Base-by-base conservation (phyloP, 2,329 filamentous ascomycete genomes). In the Phoma herbarum region DNA sequence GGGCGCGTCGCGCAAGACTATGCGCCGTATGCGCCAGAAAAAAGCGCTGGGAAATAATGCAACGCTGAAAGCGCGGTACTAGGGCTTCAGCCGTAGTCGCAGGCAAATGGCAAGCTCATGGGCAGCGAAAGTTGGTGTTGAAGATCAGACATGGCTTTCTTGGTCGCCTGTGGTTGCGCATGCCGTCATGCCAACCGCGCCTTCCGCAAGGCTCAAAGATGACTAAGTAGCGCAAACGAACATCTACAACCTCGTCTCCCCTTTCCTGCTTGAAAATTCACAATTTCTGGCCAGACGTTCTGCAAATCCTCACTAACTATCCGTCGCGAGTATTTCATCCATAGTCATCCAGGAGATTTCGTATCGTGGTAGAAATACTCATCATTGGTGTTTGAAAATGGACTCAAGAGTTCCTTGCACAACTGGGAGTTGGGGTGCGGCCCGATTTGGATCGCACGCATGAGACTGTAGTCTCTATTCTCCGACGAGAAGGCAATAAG, bases 181-280 rank as follows among this genome's bases (percentile, higher is more conserved):
- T 57, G 54, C 48, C 48, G 41, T 55, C 39, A 46, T 57, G 31
- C 31, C 46, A 33, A 46, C 43, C 46, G 39, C 20, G 52, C n/a
- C 16, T 44, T 28, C 45, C 37, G 35, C 23, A 23, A 14, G 20
- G 22, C 26, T 31, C 35, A 6, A 18, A 10, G 20, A n/a, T 49
- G 46, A 49, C 46, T 49, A 49, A 49, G 46, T 58, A 14, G 59
- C 35, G 35, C 29, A 8, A 4, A 5, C 14, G 12, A n/a, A 80
- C 76, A 3, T 74, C 71, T 0, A 83, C 84, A 29, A 76, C 74
- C 26, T 28, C 5, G 26, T 5, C 4, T 5, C 5, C 26, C 26
- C 26, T 28, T n/a, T n/a, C n/a, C n/a, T n/a, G n/a, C n/a, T n/a
- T n/a, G n/a, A n/a, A n/a, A n/a, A n/a, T n/a, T n/a, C n/a, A n/a